Base-by-base conservation (phyloP, 495 filamentous ascomycete genomes). In the Mytilinidion resinicola region DNA sequence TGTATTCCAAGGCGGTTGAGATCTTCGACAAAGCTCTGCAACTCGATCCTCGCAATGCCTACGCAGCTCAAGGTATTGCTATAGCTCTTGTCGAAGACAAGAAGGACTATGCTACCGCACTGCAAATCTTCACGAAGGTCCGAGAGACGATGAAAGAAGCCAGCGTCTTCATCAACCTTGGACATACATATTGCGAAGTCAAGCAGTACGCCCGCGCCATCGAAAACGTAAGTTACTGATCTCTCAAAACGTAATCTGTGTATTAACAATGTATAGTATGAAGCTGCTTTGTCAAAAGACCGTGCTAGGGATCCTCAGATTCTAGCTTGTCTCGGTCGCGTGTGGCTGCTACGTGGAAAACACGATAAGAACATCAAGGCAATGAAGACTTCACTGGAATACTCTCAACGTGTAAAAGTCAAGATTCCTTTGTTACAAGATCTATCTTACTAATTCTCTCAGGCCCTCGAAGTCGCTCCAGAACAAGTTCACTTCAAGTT, bases 21-120 rank as follows among this genome's bases (percentile, higher is more conserved):
- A 97, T 97, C 76, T 98, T 96, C 69, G 95, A 97, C 70, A 98
- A 98, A 74, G 92, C 90, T 21, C 75, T 98, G 14, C 90, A 93
- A 67, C 75, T 97, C 3, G 93, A 98, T 66, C 83, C 88, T 0
- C 88, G 85, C 72, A 97, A 97, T 61, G 93, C 95, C 0, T 95
- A 95, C 67, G 93, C 93, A 0, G 93, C 95, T 10, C 95, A 98
- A 67, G 93, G 95, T 35, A 85, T 97, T 60, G 93, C 87, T 8
- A 97, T 98, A 64, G 90, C 93, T 3, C 77, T 97, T 44, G 81
- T 93, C 0, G 93, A 98, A 68, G 95, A 97, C 69, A 90, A 85
- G 75, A 95, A 90, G 69, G 89, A 96, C 63, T 82, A 86, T 72
- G 81, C 80, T 55, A 76, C 77, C 39, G 95, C 90, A 3, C 80